Conservation (phyloP, 2,329 filamentous ascomycete genomes). For the Aspergillus oerlinghausenensis region DNA sequence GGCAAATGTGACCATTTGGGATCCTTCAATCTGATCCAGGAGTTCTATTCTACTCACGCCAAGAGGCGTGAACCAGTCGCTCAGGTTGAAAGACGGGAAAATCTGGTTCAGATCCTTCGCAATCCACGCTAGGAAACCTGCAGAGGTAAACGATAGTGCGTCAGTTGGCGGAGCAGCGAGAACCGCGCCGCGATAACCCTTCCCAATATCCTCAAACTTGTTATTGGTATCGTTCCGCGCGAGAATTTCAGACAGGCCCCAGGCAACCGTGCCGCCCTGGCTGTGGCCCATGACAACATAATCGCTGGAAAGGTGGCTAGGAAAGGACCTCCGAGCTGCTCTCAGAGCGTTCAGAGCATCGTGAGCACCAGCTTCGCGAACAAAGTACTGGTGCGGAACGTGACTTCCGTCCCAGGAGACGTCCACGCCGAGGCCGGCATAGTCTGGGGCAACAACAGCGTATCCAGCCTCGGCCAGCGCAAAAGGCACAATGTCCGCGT, state of each 20-base stretch:
- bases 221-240: conserved; percentile 4
- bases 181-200: conserved; percentile 7
- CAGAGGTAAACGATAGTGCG: not conserved
- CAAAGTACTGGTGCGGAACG: conserved; percentile 42
- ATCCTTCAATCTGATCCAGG: conserved; percentile 11
- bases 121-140: conserved; percentile 12
- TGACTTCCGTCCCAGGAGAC: conserved; percentile 26
- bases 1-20: conserved; percentile 9
- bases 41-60: conserved; percentile 10
- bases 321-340: conserved; percentile 43
- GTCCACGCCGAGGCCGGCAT: conserved; percentile 42
- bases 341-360: conserved; percentile 43
- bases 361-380: conserved; percentile 35
- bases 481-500: conserved; percentile 39
- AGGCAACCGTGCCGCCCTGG: conserved; percentile 45
- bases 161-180: conserved; percentile 3
- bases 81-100: conserved; percentile 12
- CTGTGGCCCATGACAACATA: conserved; percentile 47
- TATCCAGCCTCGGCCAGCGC: conserved; percentile 41
- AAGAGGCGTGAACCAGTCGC: conserved; percentile 14
- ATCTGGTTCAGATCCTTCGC: conserved; percentile 11
- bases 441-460: conserved; percentile 45
- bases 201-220: conserved; percentile 4
- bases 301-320: conserved; percentile 24
- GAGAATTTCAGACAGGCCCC: conserved; percentile 25